Evolutionary conservation across 129 eudicot species (phyloP), one percentile per base, ranked within the genome.

Genomic region (Ambrosia trifida): DNA sequence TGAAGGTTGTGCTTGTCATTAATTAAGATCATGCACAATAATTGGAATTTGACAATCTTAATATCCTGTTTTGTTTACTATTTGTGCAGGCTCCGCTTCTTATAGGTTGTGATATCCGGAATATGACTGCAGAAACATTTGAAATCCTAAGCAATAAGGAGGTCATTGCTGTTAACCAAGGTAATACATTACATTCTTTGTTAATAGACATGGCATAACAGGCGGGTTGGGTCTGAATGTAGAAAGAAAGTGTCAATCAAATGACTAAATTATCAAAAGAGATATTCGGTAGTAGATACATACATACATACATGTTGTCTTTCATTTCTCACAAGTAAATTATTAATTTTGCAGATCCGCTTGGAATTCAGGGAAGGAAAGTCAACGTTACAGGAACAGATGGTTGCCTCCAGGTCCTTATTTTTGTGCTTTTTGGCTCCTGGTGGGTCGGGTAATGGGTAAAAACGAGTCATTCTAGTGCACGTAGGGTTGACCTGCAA

Each of bases 341-440:
- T 33, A 8, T 36, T 47, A 40, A 33, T 2, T 47, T 17, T 72
- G 64, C 81, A 95, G 99, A 95, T 80, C 75, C 85, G 53, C 97
- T 95, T 75, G 99, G 97, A 54, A 90, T 90, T 75, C 99, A 90
- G 64, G 99, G 99, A 67, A 87, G 97, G 74, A 90, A 90, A 82
- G 94, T 90, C 11, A 47, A 69, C 7, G 78, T 71, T 28, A 62
- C 79, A 17, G 99, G 94, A 68, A 68, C 75, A 46, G 86, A 88
- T 68, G 88, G 81, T 13, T 92, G 98, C 84, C 88, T 62, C 12
- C 96, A 92, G 88, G 97, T 91, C 68, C 57, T 36, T 11, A 35
- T 20, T 35, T 11, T 73, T 7, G 13, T 16, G 20, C 43, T 45
- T 8, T 76, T 62, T 28, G 40, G 41, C 41, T 31, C 8, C 17